These are phyloP conservation scores for Fusarium clavum DNA, from an alignment of 2,329 filamentous ascomycete genomes.

Conservation along the genomic window DNA sequence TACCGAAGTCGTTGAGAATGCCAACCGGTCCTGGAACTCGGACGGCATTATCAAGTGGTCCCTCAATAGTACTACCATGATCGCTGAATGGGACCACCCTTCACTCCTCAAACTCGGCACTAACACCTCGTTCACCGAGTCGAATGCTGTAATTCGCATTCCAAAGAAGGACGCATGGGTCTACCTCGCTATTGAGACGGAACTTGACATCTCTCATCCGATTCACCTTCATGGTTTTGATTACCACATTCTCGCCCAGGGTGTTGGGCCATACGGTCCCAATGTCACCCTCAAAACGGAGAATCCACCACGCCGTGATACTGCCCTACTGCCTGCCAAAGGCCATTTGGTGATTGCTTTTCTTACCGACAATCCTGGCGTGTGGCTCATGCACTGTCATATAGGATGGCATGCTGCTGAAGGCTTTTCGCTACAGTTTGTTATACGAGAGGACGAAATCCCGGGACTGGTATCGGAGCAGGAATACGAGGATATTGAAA, in stretches of 20 bases:
- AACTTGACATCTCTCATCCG: conserved; percentile 47
- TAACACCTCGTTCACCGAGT: conserved; percentile 36
- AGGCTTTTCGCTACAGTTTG: conserved; percentile 41
- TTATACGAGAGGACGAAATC: conserved; percentile 42
- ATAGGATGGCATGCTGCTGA: conserved; percentile 50
- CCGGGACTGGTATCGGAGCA: conserved; percentile 27
- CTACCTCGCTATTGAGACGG: conserved; percentile 48
- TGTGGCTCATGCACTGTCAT: conserved; percentile 65
- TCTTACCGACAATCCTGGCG: conserved; percentile 61
- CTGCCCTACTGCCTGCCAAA: conserved; percentile 58
- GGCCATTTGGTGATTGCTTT: conserved; percentile 64
- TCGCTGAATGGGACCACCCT: conserved; percentile 49
- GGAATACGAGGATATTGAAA: conserved; percentile 23
- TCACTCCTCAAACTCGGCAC: conserved; percentile 44
- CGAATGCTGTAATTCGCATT: conserved; percentile 49
- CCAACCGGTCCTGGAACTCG: conserved; percentile 43
- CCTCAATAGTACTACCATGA: conserved; percentile 53
- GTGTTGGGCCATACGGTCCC: conserved; percentile 40
- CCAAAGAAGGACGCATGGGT: conserved; percentile 47
- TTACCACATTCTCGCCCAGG: conserved; percentile 47
- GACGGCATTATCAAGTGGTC: conserved; percentile 59
- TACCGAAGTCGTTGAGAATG: conserved; percentile 47
- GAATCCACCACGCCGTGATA: conserved; percentile 66
- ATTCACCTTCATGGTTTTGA: conserved; percentile 55
- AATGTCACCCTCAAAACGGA: conserved; percentile 32